Evolutionary conservation across 2,329 filamentous ascomycete species (phyloP).

Genomic region (Cladosporium oxysporum): DNA sequence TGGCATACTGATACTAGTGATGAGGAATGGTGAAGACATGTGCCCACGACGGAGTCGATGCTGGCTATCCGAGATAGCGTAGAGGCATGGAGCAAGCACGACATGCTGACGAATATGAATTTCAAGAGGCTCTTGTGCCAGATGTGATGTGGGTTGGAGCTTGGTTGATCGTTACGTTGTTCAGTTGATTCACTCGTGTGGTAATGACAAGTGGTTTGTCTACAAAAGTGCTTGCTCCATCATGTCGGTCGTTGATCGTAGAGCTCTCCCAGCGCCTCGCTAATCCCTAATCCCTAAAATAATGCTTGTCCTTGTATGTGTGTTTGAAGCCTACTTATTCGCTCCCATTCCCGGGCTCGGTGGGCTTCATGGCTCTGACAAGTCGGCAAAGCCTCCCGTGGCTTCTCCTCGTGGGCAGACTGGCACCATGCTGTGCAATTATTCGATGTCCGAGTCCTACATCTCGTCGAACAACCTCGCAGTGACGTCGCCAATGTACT

Average conservation of each 20-base stretch:
- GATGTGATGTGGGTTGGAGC: neutral
- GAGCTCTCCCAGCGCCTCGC: slow-evolving; percentile 16
- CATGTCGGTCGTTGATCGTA: slow-evolving; percentile 15
- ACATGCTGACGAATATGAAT: neutral
- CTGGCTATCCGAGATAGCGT: neutral
- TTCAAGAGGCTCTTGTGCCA: neutral
- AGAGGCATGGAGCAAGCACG: neutral
- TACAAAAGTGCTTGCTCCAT: slow-evolving; percentile 1
- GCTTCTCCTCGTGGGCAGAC: neutral
- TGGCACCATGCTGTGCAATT: too few species aligned
- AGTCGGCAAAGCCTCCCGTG: neutral
- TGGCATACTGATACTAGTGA: slow-evolving; percentile 39
- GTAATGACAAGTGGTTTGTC: neutral
- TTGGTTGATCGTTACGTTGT: neutral
- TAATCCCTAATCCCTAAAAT: slow-evolving; percentile 5
- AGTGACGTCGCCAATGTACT: slow-evolving; percentile 87
- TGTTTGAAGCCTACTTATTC: neutral
- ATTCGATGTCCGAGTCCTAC: slow-evolving; percentile 36
- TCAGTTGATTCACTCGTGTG: neutral
- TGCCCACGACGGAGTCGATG: neutral
- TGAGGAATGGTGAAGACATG: slow-evolving; percentile 34
- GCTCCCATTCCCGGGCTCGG: neutral
- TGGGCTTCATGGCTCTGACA: neutral
- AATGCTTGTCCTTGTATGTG: slow-evolving; percentile 11
- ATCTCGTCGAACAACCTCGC: slow-evolving; percentile 80